A percentile compares a stretch with the other conserved stretches of the same genome.
phyloP scores from a whole-genome alignment of 1,284 basidiomycete genomes.

The Pterulicium gracile region DNA sequence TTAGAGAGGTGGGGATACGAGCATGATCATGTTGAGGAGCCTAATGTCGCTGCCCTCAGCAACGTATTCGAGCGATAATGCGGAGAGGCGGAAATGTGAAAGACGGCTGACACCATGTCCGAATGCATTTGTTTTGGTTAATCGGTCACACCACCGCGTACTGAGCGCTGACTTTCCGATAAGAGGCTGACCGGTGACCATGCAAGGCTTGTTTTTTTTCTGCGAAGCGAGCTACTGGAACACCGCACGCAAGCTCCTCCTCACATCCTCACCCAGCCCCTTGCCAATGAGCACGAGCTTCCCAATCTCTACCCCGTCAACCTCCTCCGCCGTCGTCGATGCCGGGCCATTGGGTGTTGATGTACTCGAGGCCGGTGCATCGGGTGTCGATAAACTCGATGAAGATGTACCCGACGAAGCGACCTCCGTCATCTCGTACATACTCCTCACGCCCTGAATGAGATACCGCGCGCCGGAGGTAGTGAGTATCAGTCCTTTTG shows the following conservation, averaged over 20 bases:
- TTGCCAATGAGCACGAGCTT: constrained; percentile 87
- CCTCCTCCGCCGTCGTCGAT: constrained; percentile 17
- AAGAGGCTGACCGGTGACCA: background rate
- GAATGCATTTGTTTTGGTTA: background rate
- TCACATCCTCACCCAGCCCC: constrained; percentile 46
- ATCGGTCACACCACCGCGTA: background rate
- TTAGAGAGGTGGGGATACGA: no score
- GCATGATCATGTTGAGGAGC: no score
- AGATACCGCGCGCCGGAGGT: constrained; percentile 50
- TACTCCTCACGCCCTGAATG: constrained; percentile 76
- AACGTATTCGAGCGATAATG: no score
- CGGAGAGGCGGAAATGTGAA: background rate
- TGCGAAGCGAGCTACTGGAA: constrained; percentile 1
- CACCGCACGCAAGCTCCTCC: constrained; percentile 33
- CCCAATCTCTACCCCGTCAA: constrained; percentile 43
- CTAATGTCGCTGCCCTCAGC: no score
- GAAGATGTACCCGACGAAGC: constrained; percentile 13
- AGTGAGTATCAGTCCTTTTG: constrained; percentile 67
- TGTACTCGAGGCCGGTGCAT: background rate
- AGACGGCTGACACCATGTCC: background rate
- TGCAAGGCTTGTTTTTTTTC: no score
- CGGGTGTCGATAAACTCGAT: background rate
- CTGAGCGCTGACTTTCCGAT: background rate
- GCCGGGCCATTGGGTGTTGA: no score
- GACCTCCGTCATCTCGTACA: constrained; percentile 71